Evolutionary conservation across 2,329 filamentous ascomycete genomes (phyloP).

Genomic region (Trichoderma sp.): DNA sequence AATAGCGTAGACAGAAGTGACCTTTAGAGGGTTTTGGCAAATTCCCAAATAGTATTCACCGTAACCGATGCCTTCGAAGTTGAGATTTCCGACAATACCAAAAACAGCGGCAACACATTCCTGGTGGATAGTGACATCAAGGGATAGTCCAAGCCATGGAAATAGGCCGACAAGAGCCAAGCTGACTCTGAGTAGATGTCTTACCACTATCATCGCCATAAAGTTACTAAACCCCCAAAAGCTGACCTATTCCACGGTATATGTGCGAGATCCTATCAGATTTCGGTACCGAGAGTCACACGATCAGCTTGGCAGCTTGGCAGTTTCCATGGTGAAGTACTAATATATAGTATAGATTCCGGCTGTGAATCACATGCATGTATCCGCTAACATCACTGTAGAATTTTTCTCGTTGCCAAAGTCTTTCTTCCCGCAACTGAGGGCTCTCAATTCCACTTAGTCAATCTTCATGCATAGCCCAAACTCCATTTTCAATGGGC

Average conservation of each 20-base stretch:
- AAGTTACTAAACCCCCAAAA: not conserved
- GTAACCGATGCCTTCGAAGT: conserved; percentile 13
- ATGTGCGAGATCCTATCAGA: not conserved
- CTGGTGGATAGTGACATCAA: not conserved
- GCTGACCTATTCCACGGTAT: not conserved
- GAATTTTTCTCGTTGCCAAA: not conserved
- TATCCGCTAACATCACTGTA: not conserved
- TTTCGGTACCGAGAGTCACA: not conserved
- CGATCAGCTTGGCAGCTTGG: not conserved
- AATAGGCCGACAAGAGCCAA: conserved; percentile 1
- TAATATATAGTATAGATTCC: not conserved
- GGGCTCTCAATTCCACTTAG: not conserved
- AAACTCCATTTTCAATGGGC: not conserved
- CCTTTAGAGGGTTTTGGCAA: conserved; percentile 11
- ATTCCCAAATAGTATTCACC: not conserved
- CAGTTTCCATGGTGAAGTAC: not conserved
- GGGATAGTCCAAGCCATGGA: not conserved
- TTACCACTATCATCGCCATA: not conserved
- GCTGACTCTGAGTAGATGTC: not conserved
- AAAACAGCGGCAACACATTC: conserved; percentile 11
- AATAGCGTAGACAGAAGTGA: not conserved
- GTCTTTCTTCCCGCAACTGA: not conserved
- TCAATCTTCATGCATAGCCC: not conserved
- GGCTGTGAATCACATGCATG: not conserved
- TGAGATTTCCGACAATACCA: conserved; percentile 4